Base-by-base conservation (phyloP, 441 rosid genomes). In the Populus hybrid region DNA sequence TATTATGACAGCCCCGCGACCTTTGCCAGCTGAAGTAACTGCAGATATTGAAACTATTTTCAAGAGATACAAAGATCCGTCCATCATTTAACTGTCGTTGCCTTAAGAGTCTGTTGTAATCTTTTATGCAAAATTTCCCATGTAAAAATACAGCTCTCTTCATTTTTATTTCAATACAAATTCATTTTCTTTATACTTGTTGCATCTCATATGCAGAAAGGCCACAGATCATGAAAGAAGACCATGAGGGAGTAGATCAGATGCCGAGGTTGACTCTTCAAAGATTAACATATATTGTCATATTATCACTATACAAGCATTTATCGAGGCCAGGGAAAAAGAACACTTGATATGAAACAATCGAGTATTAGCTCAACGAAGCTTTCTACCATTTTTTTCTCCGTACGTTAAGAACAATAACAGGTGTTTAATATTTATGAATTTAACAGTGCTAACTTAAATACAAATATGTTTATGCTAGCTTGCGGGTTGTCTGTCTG, bases 21-120 rank as follows among this genome's bases (percentile, higher is more conserved):
- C 94, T 1, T 84, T 93, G 74, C 86, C 95, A 9, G 78, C 83
- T 0, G 91, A 92, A 87, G 83, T 92, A 14, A 87, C 84, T 90
- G 89, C 85, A 45, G 97, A 86, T 63, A 84, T 93, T 64, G 99
- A 93, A 77, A 64, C 83, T 10, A 82, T 90, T 40, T 93, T 89
- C 87, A 90, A 80, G 84, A 89, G 87, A 87, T 88, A 86, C 85
- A 94, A 83, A 82, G 98, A 94, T 78, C 98, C 98, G n/a, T 73
- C 93, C n/a, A 76, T 85, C 71, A 45, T 81, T 59, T 88, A 80
- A 82, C 74, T 68, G 28, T 64, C 16, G 4, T 21, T 10, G 40
- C 20, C 59, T 65, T 40, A 50, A 16, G 18, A 71, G 10, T 31
- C 20, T 42, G n/a, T 33, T 36, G n/a, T 64, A 9, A 14, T 59